These are phyloP conservation scores for Sordaria brevicollis DNA, from an alignment of 495 filamentous ascomycete genomes.

Conservation along the genomic window DNA sequence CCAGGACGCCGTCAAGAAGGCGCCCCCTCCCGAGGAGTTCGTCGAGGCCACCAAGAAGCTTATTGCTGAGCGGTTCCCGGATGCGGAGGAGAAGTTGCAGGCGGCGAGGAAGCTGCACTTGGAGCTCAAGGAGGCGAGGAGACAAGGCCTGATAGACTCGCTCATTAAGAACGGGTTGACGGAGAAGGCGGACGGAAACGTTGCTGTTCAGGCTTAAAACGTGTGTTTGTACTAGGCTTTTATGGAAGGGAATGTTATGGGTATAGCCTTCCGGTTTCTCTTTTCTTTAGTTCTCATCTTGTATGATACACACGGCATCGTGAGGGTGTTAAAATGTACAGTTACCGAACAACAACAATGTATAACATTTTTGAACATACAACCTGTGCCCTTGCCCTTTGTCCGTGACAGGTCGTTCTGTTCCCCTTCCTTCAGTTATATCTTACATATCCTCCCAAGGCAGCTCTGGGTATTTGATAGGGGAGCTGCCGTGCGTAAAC, in stretches of 20 bases:
- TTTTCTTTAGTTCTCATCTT: background rate
- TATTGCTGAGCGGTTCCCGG: conserved; percentile 28
- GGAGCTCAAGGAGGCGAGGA: conserved; percentile 34
- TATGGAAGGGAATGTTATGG: conserved; percentile 1
- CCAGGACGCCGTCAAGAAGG: conserved; percentile 87
- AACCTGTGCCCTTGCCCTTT: background rate
- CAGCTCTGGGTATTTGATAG: background rate
- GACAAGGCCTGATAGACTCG: conserved; percentile 21
- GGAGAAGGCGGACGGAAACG: background rate
- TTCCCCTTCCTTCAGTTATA: background rate
- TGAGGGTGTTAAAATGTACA: conserved; percentile 12
- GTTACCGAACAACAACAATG: conserved; percentile 1
- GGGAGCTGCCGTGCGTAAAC: too few relatives aligned
- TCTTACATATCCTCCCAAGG: background rate
- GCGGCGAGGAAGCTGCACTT: conserved; percentile 27
- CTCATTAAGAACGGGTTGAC: conserved; percentile 2
- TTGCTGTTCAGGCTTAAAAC: conserved; percentile 5
- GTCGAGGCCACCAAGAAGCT: conserved; percentile 24
- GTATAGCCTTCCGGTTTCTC: background rate
- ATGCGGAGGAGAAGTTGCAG: conserved; percentile 25
- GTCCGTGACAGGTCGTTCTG: background rate
- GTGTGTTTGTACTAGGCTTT: conserved; percentile 1
- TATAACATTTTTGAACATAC: background rate
- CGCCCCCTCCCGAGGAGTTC: conserved; percentile 53
- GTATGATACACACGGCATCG: conserved; percentile 10